Base-by-base conservation (phyloP, 441 rosid species). In the Melianthus villosus region DNA sequence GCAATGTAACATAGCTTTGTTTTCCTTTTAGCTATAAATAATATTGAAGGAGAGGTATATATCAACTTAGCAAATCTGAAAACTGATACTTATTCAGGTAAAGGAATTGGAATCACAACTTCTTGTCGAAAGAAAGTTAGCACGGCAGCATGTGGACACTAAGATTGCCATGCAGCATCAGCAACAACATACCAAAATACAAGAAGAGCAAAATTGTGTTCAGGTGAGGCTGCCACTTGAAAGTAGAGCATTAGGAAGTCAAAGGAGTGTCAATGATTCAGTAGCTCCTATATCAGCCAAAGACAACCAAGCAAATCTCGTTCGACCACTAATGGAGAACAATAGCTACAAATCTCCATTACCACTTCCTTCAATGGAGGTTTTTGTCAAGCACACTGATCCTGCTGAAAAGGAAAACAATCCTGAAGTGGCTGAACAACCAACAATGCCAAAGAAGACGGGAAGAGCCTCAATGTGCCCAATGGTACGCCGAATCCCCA, bases 101-200 rank as follows among this genome's bases (percentile, higher is more conserved):
- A 87, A 78, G 56, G 97, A 87, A 56, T 69, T 87, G 34, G 97
- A 87, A 63, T 52, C 87, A 0, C 97, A 87, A 46, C 81, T 87
- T 43, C 69, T 87, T 25, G 71, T 80, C 17, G 97, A 83, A 53
- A 80, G 97, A 63, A 87, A 80, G 60, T 73, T 87, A 10, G 95
- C 95, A 16, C 82, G 97, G 33, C 97, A 80, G 58, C 95, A 87
- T 27, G 89, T 87, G 25, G 95, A 87, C 59, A 69, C 81, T 8
- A 87, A 69, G 69, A 78, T 78, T 16, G 93, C 85, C 20, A 87
- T 79, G 62, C 75, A 63, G 35, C 66, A 66, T 37, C 72, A 49
- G 26, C 51, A 59, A 16, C 78, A 60, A 18, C 62, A 63, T 38
- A 42, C 53, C 43, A 77, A 71, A 54, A 75, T 63, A n/a, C 73